Evolutionary conservation across 345 rosid genomes (phyloP), one percentile per base, ranked within the genome.

Genomic region (Carallia pectinifolia): DNA sequence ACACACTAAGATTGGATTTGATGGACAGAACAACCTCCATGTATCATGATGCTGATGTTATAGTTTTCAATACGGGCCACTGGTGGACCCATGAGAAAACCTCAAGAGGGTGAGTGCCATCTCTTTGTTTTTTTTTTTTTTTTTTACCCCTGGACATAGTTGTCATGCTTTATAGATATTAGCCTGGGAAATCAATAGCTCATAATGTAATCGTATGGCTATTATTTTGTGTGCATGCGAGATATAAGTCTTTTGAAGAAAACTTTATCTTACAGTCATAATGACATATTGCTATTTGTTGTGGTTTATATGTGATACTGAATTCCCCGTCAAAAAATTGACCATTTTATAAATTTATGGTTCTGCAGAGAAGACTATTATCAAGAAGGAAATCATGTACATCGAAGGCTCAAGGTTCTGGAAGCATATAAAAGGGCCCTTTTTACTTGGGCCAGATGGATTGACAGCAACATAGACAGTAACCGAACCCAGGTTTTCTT

Each of bases 41-140:
- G 90, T 94, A 90, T 69, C 80, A 68, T 23, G 95, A 90, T 70
- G 91, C 98, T 30, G 96, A 94, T 68, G 75, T 91, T 61, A 74
- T 94, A 34, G 75, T 91, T 66, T 94, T 91, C 81, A 94, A 91
- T 71, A 88, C 97, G 0, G 98, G 98, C 62, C 98, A 91, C 72
- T 88, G 98, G 97, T 91, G 98, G 98, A 94, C 97, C 23, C 97
- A 94, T 44, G 98, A 91, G 71, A 94, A 94, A 86, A 94, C 97
- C 39, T 88, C 95, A 37, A 85, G 73, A 80, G 96, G 96, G 96
- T 91, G 77, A 80, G 79, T 76, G 10, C 55, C 63, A 31, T 40
- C 53, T 52, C 47, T 56, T 48, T 33, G 18, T 39, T 60, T 47
- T 27, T 36, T 50, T 27, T 34, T 16, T 39, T 60, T 47, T 27